Conservation (phyloP, 2,329 filamentous ascomycete genomes). For the Chaetomiaceae sp. region DNA sequence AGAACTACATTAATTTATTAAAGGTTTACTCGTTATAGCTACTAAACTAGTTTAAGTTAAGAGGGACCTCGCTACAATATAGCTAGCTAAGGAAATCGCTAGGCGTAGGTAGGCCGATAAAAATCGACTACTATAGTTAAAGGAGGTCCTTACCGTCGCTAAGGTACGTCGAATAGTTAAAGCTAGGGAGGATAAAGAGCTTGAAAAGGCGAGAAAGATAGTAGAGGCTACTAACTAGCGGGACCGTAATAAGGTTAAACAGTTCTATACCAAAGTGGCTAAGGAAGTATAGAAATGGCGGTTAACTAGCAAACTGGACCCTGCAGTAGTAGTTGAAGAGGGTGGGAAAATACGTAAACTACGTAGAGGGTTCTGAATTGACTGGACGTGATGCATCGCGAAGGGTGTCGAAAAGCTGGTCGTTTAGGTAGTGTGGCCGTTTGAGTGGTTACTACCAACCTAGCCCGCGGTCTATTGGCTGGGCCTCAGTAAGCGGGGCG, state of each 20-base stretch:
- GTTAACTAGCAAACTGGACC: background rate
- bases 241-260: background rate
- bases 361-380: background rate
- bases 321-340: background rate
- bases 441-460: too few relatives aligned
- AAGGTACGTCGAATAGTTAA: background rate
- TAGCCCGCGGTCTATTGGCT: too few relatives aligned
- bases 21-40: background rate
- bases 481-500: too few relatives aligned
- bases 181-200: background rate
- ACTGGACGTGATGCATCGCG: too few relatives aligned
- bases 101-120: background rate
- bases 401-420: too few relatives aligned
- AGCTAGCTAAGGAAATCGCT: background rate
- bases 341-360: background rate
- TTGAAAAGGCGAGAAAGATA: background rate
- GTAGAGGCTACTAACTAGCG: background rate
- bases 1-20: too few relatives aligned
- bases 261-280: background rate
- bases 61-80: background rate
- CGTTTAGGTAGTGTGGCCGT: too few relatives aligned
- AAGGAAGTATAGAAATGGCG: constrained; percentile 1
- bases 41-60: background rate
- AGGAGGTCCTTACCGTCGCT: background rate
- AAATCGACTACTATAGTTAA: background rate